phyloP scores from a whole-genome alignment of 768 basidiomycete genomes.

The Clitopilus passeckerianus region DNA sequence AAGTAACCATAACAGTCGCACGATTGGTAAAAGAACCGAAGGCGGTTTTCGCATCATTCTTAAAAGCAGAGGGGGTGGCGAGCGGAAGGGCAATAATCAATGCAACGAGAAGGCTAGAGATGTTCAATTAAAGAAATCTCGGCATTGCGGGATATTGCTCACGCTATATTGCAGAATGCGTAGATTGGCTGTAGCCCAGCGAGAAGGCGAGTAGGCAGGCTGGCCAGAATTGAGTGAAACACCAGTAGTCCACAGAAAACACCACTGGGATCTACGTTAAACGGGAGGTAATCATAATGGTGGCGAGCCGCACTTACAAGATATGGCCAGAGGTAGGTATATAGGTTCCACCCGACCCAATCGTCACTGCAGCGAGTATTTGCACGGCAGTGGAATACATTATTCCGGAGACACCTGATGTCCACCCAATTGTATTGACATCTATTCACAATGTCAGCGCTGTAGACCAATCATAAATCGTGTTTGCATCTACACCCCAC shows the following conservation, averaged over 20 bases:
- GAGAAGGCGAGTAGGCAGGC: slow-evolving; percentile 58
- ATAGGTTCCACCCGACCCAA: slow-evolving; percentile 41
- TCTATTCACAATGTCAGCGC: slow-evolving; percentile 18
- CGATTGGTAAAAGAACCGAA: slow-evolving; percentile 30
- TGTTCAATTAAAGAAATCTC: not conserved
- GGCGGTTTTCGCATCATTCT: slow-evolving; percentile 28
- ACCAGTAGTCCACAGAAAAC: slow-evolving; percentile 60
- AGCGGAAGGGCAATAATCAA: slow-evolving; percentile 33
- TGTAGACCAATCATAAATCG: not conserved
- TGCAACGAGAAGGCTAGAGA: slow-evolving; percentile 18
- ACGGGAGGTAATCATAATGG: not conserved
- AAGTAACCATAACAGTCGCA: slow-evolving; percentile 3
- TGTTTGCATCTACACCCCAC: slow-evolving; percentile 51
- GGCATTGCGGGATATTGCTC: slow-evolving; percentile 17
- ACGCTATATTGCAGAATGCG: slow-evolving; percentile 63
- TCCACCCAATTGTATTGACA: slow-evolving; percentile 45
- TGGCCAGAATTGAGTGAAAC: slow-evolving; percentile 60
- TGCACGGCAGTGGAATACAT: slow-evolving; percentile 65
- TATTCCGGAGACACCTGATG: slow-evolving; percentile 48
- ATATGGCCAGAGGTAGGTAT: slow-evolving; percentile 37
- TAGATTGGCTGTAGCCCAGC: slow-evolving; percentile 73
- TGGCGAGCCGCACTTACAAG: slow-evolving; percentile 28
- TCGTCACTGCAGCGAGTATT: slow-evolving; percentile 59
- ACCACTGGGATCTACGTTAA: slow-evolving; percentile 35
- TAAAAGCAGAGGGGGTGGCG: slow-evolving; percentile 28